Percentiles rank a stretch among this genome's conserved stretches.
phyloP scores from a whole-genome alignment of 1,139 yeast genomes.

The Yamadazyma songkhlaensis region DNA sequence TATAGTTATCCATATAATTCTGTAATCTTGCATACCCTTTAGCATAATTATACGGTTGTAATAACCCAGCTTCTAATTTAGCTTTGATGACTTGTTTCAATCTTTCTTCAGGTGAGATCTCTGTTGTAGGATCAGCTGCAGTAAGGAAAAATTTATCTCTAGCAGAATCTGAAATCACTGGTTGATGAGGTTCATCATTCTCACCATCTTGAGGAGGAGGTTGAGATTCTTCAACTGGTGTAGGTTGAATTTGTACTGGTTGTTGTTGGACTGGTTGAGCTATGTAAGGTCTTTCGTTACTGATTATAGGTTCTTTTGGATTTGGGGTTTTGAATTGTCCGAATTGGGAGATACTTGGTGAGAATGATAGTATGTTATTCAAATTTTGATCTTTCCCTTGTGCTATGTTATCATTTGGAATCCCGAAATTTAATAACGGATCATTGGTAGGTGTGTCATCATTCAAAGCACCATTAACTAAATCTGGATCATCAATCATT shows the following conservation, averaged over 20 bases:
- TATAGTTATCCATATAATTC: slow-evolving; percentile 88
- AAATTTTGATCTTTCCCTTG: neutral
- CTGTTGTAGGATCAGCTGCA: slow-evolving; percentile 96
- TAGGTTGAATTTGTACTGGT: slow-evolving; percentile 8
- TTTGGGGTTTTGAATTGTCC: slow-evolving; percentile 10
- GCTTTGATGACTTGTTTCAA: slow-evolving; percentile 95
- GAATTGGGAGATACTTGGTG: slow-evolving; percentile 24
- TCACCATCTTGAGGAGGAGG: slow-evolving; percentile 6
- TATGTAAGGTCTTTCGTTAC: slow-evolving; percentile 7
- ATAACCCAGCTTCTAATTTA: slow-evolving; percentile 86
- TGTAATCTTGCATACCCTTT: slow-evolving; percentile 90
- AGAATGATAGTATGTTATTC: slow-evolving; percentile 21
- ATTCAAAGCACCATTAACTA: slow-evolving; percentile 50
- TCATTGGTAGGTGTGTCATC: slow-evolving; percentile 28
- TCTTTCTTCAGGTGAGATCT: slow-evolving; percentile 91
- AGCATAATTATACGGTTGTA: slow-evolving; percentile 93
- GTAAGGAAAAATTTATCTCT: slow-evolving; percentile 91
- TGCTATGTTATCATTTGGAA: slow-evolving; percentile 17
- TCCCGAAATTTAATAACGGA: slow-evolving; percentile 24
- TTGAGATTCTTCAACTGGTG: slow-evolving; percentile 4
- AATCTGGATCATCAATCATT: slow-evolving; percentile 83
- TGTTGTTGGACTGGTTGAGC: slow-evolving; percentile 7
- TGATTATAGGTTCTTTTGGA: neutral
- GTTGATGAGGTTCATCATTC: slow-evolving; percentile 26
- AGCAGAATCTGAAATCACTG: slow-evolving; percentile 72